Evolutionary conservation across 2,329 filamentous ascomycete genomes (phyloP).

Genomic region (Sporothrix euskadiensis): DNA sequence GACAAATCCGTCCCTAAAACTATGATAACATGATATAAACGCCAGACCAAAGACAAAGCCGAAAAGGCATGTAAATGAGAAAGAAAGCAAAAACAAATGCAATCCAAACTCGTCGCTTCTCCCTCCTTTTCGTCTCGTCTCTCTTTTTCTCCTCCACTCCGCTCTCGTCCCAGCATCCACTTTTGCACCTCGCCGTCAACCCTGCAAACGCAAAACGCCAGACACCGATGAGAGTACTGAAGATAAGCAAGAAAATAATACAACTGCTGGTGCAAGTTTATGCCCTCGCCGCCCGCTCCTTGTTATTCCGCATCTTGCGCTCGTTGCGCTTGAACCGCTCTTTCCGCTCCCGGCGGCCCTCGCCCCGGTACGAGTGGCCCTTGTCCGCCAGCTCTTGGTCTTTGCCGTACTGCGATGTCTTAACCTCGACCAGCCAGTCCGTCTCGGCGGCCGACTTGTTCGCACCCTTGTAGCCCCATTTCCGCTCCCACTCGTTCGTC

Average conservation of each 20-base stretch:
- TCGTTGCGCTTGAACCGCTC: slow-evolving; percentile 73
- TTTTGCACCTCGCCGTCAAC: neutral
- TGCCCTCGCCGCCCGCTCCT: slow-evolving; percentile 47
- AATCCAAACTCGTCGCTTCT: neutral
- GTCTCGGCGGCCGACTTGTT: slow-evolving; percentile 76
- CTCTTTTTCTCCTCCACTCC: neutral
- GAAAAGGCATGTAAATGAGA: neutral
- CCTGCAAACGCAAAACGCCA: slow-evolving; percentile 6
- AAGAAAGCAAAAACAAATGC: neutral
- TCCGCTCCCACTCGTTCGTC: slow-evolving; percentile 83
- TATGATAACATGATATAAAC: neutral
- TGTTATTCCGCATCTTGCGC: slow-evolving; percentile 67
- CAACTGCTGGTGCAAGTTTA: neutral
- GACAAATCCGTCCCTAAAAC: slow-evolving; percentile 12
- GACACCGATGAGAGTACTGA: neutral
- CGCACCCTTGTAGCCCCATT: slow-evolving; percentile 89
- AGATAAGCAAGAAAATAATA: neutral
- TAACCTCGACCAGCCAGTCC: slow-evolving; percentile 88
- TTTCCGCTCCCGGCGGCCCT: slow-evolving; percentile 63
- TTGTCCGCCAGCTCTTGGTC: slow-evolving; percentile 61
- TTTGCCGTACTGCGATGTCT: slow-evolving; percentile 68
- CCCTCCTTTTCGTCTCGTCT: neutral
- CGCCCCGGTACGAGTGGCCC: slow-evolving; percentile 61
- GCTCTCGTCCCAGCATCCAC: neutral
- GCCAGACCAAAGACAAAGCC: slow-evolving; percentile 3